Evolutionary conservation across 139 green algal species (phyloP), one percentile per base, ranked within the genome.

Genomic region (Volvox africanus): DNA sequence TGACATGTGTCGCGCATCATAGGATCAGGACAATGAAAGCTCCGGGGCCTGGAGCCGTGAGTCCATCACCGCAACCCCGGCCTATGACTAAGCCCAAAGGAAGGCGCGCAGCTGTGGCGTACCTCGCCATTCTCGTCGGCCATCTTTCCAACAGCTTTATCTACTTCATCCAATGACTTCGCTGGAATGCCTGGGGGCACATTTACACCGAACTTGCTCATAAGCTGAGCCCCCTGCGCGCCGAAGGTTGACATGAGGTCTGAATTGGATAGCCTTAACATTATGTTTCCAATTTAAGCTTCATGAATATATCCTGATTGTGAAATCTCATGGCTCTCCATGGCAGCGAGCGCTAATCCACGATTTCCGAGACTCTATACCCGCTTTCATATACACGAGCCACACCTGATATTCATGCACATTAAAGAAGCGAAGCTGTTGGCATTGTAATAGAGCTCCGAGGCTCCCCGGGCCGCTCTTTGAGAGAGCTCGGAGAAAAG

Each of bases 381-480:
- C 33, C 79, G 44, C 44, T 9, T 55, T 55, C 44, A 55, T 20
- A 35, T 14, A 0, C 13, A 37, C 21, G 26, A 69, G 26, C 61
- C 81, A 33, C 32, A 87, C 97, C 96, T 99, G 98, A 88, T 99
- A 99, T 89, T 99, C 98, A 80, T 99, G 98, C 0, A 99, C 88
- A 85, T 99, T 99, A 2, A 99, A 92, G 71, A 95, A 97, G 0
- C 98, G 94, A 3, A 91, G 68, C 69, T 95, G 92, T 87, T 96
- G 94, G 62, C 91, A 79, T 84, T 94, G 92, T 18, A 44, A 83
- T 32, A 89, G 37, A 17, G 86, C 71, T 20, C 2, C 44, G 16
- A 90, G 71, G 73, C 73, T 84, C 20, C 19, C 69, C 0, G 67
- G 16, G 3, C 67, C 85, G n/a, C 81, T 19, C 26, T 44, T 80